Evolutionary conservation across 2,329 filamentous ascomycete species (phyloP).

Genomic region (Exophiala alcalophila): DNA sequence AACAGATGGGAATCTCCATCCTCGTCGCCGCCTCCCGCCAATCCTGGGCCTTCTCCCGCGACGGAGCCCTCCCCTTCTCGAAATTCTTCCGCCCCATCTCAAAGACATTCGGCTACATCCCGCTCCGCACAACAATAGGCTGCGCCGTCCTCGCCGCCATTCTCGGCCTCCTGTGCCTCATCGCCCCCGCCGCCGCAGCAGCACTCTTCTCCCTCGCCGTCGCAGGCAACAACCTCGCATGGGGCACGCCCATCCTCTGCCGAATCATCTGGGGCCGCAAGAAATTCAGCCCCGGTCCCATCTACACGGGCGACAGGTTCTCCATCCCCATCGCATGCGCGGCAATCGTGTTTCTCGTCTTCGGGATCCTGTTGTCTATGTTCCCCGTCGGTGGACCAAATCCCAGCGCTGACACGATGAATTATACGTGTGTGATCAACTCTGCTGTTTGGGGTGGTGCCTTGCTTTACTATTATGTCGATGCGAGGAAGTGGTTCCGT

Average conservation of each 20-base stretch:
- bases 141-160: constrained; percentile 51
- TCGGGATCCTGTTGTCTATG: constrained; percentile 58
- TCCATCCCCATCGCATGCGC: constrained; percentile 54
- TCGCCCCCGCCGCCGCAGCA: constrained; percentile 56
- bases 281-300: constrained; percentile 58
- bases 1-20: constrained; percentile 31
- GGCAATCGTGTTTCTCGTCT: constrained; percentile 54
- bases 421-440: constrained; percentile 63
- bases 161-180: constrained; percentile 58
- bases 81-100: constrained; percentile 56
- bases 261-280: constrained; percentile 57
- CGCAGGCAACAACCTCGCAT: constrained; percentile 60
- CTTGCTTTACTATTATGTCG: constrained; percentile 54
- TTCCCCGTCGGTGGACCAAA: constrained; percentile 56
- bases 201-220: constrained; percentile 60
- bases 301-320: constrained; percentile 57
- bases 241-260: constrained; percentile 58
- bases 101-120: constrained; percentile 55
- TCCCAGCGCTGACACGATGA: constrained; percentile 55
- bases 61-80: constrained; percentile 61
- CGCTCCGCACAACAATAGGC: constrained; percentile 56
- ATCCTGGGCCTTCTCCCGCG: constrained; percentile 62
- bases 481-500: constrained; percentile 59
- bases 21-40: constrained; percentile 59
- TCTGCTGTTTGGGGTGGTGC: constrained; percentile 57